A percentile compares a stretch with the other conserved stretches of the same genome.
These are phyloP conservation scores for Termitomyces sp. DNA, from an alignment of 1,284 basidiomycete genomes.

Conservation along the genomic window DNA sequence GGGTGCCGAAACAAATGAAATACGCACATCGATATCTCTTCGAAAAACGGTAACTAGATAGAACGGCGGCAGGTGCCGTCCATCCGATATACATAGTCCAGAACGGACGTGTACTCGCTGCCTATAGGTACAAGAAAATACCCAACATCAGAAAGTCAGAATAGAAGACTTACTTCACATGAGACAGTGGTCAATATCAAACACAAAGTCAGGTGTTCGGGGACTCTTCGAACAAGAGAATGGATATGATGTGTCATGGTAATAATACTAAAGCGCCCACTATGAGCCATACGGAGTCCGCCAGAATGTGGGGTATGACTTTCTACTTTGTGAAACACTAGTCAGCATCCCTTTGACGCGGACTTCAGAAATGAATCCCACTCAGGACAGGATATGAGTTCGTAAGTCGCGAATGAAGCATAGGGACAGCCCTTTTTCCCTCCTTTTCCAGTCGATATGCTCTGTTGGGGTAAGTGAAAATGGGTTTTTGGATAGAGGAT, in stretches of 20 bases:
- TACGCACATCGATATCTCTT: not conserved
- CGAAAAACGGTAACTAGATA: not conserved
- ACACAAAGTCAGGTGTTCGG: not conserved
- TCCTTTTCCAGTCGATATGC: not conserved
- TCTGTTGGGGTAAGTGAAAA: not conserved
- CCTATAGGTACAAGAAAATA: not conserved
- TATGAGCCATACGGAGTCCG: not conserved
- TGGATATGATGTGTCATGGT: not conserved
- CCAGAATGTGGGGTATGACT: not conserved
- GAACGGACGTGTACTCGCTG: not conserved
- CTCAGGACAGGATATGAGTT: not conserved
- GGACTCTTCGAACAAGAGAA: not conserved
- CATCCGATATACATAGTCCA: not conserved
- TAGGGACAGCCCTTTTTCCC: too few species aligned
- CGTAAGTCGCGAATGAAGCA: not conserved
- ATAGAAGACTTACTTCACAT: not conserved
- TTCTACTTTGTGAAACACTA: not conserved
- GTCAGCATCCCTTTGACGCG: too few species aligned
- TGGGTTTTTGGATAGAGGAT: not conserved
- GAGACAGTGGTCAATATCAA: not conserved
- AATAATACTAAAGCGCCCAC: not conserved
- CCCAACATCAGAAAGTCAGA: not conserved
- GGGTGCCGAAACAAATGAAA: not conserved
- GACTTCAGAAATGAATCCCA: not conserved
- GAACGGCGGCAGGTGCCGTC: not conserved